Evolutionary conservation across 169 alveolate genomes (phyloP).

Genomic region (Cryptosporidium sp.): DNA sequence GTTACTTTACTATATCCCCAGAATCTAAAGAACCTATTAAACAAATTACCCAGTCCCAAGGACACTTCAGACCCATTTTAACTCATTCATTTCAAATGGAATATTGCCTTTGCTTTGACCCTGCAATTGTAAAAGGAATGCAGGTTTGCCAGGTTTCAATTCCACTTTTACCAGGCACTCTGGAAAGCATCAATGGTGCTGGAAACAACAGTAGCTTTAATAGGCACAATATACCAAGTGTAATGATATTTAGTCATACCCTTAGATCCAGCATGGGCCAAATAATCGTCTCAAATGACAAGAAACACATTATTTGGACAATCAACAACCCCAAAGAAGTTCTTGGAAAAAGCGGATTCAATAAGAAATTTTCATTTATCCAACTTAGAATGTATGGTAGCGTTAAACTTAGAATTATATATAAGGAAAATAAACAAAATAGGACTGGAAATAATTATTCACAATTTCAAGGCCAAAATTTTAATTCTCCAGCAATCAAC

Average conservation of each 20-base stretch:
- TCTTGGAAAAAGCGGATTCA: not conserved
- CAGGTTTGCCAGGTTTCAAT: conserved; percentile 43
- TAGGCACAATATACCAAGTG: conserved; percentile 31
- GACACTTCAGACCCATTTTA: conserved; percentile 52
- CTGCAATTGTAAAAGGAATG: conserved; percentile 48
- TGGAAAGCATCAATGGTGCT: not conserved
- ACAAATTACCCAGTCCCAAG: conserved; percentile 37
- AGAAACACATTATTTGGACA: conserved; percentile 38
- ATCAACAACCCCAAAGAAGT: conserved; percentile 46
- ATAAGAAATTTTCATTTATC: conserved; percentile 14
- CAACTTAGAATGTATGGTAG: conserved; percentile 47
- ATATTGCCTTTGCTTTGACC: conserved; percentile 61
- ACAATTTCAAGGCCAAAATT: not conserved
- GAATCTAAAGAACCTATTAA: conserved; percentile 55
- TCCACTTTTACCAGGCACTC: conserved; percentile 44
- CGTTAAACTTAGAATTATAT: conserved; percentile 27
- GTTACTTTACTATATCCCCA: conserved; percentile 46
- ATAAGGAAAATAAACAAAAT: conserved; percentile 8
- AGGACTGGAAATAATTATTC: not conserved
- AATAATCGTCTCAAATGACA: conserved; percentile 20
- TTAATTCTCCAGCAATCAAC: conserved; percentile 6
- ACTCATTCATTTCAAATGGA: conserved; percentile 41
- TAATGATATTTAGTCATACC: conserved; percentile 27
- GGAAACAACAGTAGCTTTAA: not conserved
- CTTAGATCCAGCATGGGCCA: conserved; percentile 45